Conservation (phyloP, 129 eudicot species). For the Ambrosia artemisiifolia region DNA sequence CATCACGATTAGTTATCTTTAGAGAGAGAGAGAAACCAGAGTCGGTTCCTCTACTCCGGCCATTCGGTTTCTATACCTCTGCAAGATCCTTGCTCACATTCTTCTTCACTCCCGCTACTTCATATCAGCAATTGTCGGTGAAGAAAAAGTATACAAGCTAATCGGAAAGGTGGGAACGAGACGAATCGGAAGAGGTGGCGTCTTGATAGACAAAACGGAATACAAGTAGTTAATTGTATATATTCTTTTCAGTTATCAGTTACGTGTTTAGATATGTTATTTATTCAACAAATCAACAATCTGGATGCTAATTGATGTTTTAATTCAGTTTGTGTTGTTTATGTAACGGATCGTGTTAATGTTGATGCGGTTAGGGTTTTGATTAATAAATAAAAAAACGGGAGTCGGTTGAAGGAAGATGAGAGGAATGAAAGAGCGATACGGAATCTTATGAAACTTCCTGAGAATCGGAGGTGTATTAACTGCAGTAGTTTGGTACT, state of each 20-base stretch:
- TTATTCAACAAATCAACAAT: too few relatives aligned
- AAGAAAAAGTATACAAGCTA: too few relatives aligned
- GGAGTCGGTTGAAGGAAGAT: conserved; percentile 58
- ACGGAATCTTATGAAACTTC: conserved; percentile 64
- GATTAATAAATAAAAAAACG: conserved; percentile 31
- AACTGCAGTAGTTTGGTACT: conserved; percentile 86
- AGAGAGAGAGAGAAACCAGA: too few relatives aligned
- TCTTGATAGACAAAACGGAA: too few relatives aligned
- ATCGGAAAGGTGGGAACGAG: too few relatives aligned
- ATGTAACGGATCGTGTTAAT: not conserved
- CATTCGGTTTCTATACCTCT: too few relatives aligned
- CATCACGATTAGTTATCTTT: too few relatives aligned
- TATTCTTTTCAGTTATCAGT: not conserved
- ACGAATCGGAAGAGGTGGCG: too few relatives aligned
- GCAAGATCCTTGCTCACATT: too few relatives aligned
- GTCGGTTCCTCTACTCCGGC: too few relatives aligned
- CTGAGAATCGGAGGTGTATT: conserved; percentile 81
- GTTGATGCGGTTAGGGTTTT: not conserved
- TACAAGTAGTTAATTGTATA: not conserved
- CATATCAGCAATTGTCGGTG: too few relatives aligned
- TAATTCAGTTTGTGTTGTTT: not conserved
- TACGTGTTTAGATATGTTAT: not conserved
- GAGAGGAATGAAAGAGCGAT: conserved; percentile 61
- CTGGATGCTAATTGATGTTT: not conserved
- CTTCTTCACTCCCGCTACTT: too few relatives aligned